Evolutionary conservation across 2,329 filamentous ascomycete genomes (phyloP).

Genomic region (Rosellinia necatrix): DNA sequence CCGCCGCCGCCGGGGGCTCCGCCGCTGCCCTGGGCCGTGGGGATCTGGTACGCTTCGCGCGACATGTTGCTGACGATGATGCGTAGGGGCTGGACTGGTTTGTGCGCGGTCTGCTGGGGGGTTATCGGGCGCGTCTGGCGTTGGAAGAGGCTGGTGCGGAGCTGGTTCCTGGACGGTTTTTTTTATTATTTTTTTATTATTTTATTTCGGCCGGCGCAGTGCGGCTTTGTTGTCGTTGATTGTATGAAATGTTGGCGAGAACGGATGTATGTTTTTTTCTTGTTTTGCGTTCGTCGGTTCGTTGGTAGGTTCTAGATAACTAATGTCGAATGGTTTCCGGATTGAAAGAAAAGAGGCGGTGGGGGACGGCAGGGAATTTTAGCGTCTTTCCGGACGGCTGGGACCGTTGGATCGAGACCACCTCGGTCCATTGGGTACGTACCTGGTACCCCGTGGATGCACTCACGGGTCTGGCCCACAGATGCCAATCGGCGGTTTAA

Average conservation of each 20-base stretch:
- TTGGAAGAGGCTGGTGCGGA: too few relatives aligned
- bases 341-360: constrained; percentile 38
- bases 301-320: not conserved
- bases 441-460: not conserved
- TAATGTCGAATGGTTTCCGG: not conserved
- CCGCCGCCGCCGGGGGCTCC: constrained; percentile 44
- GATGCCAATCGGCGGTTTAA: constrained; percentile 17
- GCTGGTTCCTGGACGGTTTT: too few relatives aligned
- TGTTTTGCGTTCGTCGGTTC: not conserved
- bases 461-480: constrained; percentile 11
- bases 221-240: not conserved
- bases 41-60: constrained; percentile 79
- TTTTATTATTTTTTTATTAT: too few relatives aligned
- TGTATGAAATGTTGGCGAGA: too few relatives aligned
- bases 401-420: not conserved
- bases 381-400: not conserved
- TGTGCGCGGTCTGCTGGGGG: too few relatives aligned
- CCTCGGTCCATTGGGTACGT: too few relatives aligned
- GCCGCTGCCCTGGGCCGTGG: constrained; percentile 55
- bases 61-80: constrained; percentile 58
- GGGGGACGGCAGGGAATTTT: constrained; percentile 15
- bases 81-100: not conserved
- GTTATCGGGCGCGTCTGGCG: too few relatives aligned
- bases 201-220: too few relatives aligned
- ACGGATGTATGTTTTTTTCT: too few relatives aligned